Conservation (phyloP, 805 yeast species). For the Starmerella vaccinii region DNA sequence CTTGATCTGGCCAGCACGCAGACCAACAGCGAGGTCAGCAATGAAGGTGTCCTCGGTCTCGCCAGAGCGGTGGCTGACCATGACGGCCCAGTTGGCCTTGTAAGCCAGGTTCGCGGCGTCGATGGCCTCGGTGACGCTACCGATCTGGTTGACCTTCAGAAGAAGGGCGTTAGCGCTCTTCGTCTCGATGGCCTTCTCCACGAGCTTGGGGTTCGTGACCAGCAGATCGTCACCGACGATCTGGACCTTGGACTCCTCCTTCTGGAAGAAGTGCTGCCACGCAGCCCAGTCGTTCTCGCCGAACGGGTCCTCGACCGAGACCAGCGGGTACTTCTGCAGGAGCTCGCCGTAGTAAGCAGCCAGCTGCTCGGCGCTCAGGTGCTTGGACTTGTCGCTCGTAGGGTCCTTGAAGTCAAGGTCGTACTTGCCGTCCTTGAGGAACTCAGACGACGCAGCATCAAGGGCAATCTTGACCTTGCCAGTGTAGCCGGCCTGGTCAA, state of each 20-base stretch:
- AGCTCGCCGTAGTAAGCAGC: conserved; percentile 74
- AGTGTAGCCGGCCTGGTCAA: conserved; percentile 88
- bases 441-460: conserved; percentile 96
- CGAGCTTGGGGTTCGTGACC: conserved; percentile 93
- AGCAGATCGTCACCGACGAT: conserved; percentile 97
- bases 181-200: conserved; percentile 90
- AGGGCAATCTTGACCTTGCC: conserved; percentile 87
- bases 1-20: conserved; percentile 97
- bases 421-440: conserved; percentile 93
- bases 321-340: conserved; percentile 88
- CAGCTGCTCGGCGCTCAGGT: conserved; percentile 82
- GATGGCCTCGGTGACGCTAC: conserved; percentile 91
- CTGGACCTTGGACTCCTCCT: conserved; percentile 49
- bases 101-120: conserved; percentile 92
- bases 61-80: conserved; percentile 99
- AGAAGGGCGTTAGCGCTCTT: conserved; percentile 90
- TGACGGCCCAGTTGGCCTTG: conserved; percentile 98
- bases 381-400: conserved; percentile 75
- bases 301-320: conserved; percentile 97
- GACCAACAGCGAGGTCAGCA: conserved; percentile 96
- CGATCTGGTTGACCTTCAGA: conserved; percentile 98
- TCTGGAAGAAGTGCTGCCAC: conserved; percentile 77
- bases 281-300: conserved; percentile 99
- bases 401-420: conserved; percentile 99
- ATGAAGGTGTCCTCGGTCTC: conserved; percentile 98